phyloP scores from a whole-genome alignment of 495 filamentous ascomycete genomes.

The Neurospora sp. region DNA sequence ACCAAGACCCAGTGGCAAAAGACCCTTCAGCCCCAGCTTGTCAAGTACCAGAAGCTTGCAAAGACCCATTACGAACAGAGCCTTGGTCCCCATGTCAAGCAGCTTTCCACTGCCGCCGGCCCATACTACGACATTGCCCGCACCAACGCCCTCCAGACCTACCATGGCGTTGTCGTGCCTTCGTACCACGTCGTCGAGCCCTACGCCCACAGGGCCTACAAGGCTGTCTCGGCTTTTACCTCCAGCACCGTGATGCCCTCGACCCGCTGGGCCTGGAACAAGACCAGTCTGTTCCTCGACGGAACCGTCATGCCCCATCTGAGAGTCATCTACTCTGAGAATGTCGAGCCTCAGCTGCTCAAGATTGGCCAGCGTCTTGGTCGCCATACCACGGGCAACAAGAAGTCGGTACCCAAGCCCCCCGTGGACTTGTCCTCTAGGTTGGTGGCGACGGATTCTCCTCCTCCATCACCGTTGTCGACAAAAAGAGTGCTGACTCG shows the following conservation, averaged over 20 bases:
- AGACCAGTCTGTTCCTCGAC: slow-evolving; percentile 56
- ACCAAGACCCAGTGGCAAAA: slow-evolving; percentile 66
- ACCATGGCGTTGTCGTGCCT: slow-evolving; percentile 63
- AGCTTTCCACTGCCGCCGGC: slow-evolving; percentile 39
- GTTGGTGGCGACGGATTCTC: slow-evolving; percentile 7
- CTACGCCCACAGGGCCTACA: slow-evolving; percentile 61
- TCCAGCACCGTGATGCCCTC: slow-evolving; percentile 64
- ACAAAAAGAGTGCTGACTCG: neutral
- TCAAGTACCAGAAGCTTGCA: slow-evolving; percentile 47
- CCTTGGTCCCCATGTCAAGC: slow-evolving; percentile 65
- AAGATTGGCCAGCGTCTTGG: slow-evolving; percentile 86
- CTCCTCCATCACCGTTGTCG: neutral
- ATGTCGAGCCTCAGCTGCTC: slow-evolving; percentile 89
- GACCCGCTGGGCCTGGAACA: slow-evolving; percentile 56
- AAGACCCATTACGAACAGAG: slow-evolving; percentile 55
- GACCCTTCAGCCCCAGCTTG: slow-evolving; percentile 61
- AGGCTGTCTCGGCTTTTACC: slow-evolving; percentile 53
- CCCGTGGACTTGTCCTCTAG: slow-evolving; percentile 10
- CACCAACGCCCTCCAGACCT: slow-evolving; percentile 51
- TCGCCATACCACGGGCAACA: slow-evolving; percentile 44
- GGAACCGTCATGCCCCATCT: slow-evolving; percentile 70
- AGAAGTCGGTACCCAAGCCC: slow-evolving; percentile 18
- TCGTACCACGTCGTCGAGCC: slow-evolving; percentile 62
- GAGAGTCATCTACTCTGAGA: slow-evolving; percentile 70
- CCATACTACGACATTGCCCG: slow-evolving; percentile 65